Evolutionary conservation across 805 yeast species (phyloP), one percentile per base, ranked within the genome.

Genomic region (Jamesozyma spencerorum): DNA sequence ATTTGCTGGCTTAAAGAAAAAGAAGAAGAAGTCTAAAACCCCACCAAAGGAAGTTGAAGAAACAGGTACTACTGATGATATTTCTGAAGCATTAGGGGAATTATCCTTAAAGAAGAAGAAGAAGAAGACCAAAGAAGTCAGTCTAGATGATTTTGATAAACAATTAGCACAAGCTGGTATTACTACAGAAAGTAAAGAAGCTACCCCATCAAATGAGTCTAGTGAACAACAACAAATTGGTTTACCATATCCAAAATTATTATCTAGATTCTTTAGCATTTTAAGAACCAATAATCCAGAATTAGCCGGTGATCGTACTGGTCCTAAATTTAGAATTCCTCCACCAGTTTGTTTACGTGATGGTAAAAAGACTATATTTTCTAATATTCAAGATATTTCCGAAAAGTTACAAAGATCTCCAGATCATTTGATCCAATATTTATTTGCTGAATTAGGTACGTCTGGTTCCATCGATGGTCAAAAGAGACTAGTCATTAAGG

Each of bases 401-500:
- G 85, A 85, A 53, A 92, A 87, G 42, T 75, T 92, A 71, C 97
- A 92, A 67, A 81, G 99, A 71, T 84, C 87, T 40, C 92, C 95
- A 52, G 98, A 92, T 60, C 98, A 92, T 69, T 79, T 92, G 50
- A 92, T 92, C 65, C 96, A 87, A 70, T 92, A 83, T 68, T 69
- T 92, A 66, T 92, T 92, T 68, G 97, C 97, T 1, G 99, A 92
- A 71, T 74, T 92, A 75, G 99, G 99, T 80, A 92, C 99, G 17
- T 86, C 97, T 2, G 99, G 99, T 61, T 88, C 97, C 42, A 90
- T 92, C 46, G 99, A 92, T 68, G 98, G 97, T 64, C 90, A 85
- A 66, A 85, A 87, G 72, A 82, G 98, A 68, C 77, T 92, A 64
- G 87, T 92, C 48, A 90, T 92, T 65, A 92, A 86, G 73, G 99